phyloP scores from a whole-genome alignment of 257 asterid species.

The Solanum bukasovii region DNA sequence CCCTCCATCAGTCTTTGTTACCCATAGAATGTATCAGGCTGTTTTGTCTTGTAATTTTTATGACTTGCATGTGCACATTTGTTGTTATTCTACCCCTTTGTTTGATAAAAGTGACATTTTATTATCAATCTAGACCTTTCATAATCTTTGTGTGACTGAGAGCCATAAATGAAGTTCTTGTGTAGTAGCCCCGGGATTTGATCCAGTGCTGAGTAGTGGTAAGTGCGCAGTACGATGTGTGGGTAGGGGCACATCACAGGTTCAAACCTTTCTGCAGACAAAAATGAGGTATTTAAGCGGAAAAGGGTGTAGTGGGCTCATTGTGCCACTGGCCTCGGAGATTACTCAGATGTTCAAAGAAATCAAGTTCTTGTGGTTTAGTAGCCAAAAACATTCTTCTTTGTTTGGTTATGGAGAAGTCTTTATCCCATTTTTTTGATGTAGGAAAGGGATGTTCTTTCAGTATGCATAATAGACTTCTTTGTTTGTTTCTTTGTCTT shows the following conservation, averaged over 20 bases:
- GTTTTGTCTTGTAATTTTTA: background rate
- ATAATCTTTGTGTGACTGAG: background rate
- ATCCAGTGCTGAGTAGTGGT: background rate
- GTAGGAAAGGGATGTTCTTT: background rate
- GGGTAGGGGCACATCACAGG: background rate
- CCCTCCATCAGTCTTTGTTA: background rate
- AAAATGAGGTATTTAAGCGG: background rate
- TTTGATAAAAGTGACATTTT: background rate
- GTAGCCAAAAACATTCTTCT: background rate
- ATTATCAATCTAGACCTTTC: background rate
- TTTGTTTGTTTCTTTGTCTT: background rate
- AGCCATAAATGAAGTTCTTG: background rate
- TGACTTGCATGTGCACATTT: background rate
- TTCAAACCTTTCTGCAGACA: background rate
- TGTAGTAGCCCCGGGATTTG: background rate
- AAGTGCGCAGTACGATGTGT: background rate
- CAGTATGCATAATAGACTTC: background rate
- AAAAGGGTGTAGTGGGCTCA: background rate
- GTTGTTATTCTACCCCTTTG: background rate
- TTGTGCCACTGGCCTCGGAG: background rate
- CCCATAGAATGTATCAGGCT: background rate
- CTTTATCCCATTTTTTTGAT: background rate
- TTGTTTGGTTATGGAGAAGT: background rate
- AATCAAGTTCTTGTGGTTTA: background rate
- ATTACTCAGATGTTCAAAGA: background rate